Conservation (phyloP, 805 yeast genomes). For the Wickerhamomyces bovis region DNA sequence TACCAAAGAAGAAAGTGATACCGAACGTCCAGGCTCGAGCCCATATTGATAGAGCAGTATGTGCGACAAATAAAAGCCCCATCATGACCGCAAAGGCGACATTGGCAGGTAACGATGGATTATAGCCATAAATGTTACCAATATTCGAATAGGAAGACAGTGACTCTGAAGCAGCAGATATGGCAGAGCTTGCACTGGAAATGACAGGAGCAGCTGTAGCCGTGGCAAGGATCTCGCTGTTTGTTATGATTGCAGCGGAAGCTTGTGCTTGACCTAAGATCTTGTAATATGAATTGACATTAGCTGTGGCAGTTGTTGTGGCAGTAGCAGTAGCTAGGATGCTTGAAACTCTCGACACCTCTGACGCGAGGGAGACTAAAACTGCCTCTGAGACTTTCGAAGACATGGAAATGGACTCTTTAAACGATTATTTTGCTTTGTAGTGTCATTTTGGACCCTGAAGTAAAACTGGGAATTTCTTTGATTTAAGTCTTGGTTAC, state of each 20-base stretch:
- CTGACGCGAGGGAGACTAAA: not conserved
- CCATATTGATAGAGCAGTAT: conserved; percentile 36
- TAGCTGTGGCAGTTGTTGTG: not conserved
- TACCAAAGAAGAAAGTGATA: conserved; percentile 47
- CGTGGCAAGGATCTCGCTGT: not conserved
- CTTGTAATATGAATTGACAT: no score
- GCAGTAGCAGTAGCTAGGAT: no score
- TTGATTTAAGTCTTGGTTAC: no score
- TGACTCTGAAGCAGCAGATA: not conserved
- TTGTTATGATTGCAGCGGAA: not conserved
- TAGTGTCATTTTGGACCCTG: no score
- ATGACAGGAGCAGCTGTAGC: not conserved
- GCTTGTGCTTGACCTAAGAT: not conserved
- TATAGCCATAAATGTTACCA: not conserved
- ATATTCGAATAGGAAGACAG: no score
- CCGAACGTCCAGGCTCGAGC: conserved; percentile 63
- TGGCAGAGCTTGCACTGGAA: not conserved
- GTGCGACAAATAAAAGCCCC: conserved; percentile 38
- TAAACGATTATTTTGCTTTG: no score
- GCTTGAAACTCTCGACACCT: not conserved
- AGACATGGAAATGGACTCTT: no score
- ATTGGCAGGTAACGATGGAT: not conserved
- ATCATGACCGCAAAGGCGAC: conserved; percentile 40
- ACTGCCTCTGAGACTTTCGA: no score
- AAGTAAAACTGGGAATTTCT: no score